phyloP scores from a whole-genome alignment of 148 eudicot species.

The Rhododendron vialii region DNA sequence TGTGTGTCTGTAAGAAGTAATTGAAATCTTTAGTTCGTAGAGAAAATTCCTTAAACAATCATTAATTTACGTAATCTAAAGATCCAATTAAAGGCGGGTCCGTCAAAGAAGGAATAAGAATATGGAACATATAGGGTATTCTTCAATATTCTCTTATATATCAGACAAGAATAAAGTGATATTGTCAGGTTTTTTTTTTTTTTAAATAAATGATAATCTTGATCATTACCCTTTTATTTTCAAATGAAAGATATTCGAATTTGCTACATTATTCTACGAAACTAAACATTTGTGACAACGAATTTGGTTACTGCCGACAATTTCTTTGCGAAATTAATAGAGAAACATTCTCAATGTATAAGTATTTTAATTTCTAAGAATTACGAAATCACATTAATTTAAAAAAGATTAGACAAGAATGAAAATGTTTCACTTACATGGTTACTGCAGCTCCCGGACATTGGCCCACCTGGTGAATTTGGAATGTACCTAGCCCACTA shows the following conservation, averaged over 20 bases:
- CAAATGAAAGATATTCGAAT: too few species aligned
- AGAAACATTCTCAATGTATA: too few species aligned
- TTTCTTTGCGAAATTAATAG: too few species aligned
- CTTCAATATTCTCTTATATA: neutral
- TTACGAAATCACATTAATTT: too few species aligned
- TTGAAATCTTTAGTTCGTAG: neutral
- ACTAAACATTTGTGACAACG: too few species aligned
- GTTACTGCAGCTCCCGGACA: constrained; percentile 27
- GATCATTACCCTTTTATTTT: too few species aligned
- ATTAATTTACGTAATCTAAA: neutral
- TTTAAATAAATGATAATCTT: too few species aligned
- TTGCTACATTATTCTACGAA: too few species aligned
- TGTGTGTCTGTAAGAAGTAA: neutral
- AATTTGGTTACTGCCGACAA: too few species aligned
- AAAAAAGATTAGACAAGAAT: neutral
- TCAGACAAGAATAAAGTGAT: neutral
- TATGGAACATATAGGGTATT: neutral
- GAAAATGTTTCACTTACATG: constrained; percentile 18
- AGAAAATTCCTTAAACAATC: neutral
- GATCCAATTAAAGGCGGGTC: neutral
- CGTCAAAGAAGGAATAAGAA: neutral
- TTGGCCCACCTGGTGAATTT: constrained; percentile 35
- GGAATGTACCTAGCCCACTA: constrained; percentile 91
- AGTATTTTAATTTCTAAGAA: too few species aligned
- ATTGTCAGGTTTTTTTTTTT: neutral